These are phyloP conservation scores for Parascedosporium putredinis DNA, from an alignment of 2,329 filamentous ascomycete species.

Conservation along the genomic window DNA sequence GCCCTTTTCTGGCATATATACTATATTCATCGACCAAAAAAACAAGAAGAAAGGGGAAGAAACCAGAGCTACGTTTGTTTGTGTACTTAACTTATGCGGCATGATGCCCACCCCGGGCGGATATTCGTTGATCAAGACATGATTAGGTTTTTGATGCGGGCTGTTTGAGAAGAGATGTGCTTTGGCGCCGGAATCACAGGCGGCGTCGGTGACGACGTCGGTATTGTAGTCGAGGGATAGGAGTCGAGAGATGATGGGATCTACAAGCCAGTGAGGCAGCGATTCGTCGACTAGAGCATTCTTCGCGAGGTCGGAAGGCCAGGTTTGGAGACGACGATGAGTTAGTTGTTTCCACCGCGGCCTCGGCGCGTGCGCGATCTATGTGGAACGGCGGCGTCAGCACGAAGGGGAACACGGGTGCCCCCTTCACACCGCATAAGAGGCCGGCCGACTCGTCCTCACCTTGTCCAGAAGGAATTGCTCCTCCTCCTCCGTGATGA, in stretches of 20 bases:
- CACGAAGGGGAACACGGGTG: background rate
- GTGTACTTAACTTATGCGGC: slow-evolving; percentile 61
- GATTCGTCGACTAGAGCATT: slow-evolving; percentile 65
- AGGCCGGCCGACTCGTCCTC: background rate
- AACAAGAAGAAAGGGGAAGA: too few species aligned
- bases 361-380: slow-evolving; percentile 54
- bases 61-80: too few species aligned
- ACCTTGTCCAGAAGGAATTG: slow-evolving; percentile 60
- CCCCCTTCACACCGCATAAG: background rate
- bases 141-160: slow-evolving; percentile 71
- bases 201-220: too few species aligned
- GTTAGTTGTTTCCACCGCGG: slow-evolving; percentile 78
- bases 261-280: slow-evolving; percentile 64
- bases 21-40: too few species aligned
- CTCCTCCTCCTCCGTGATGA: slow-evolving; percentile 71
- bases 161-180: slow-evolving; percentile 47
- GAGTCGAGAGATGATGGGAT: slow-evolving; percentile 56
- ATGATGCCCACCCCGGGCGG: slow-evolving; percentile 84
- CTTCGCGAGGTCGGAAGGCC: slow-evolving; percentile 73
- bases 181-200: slow-evolving; percentile 11
- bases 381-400: slow-evolving; percentile 1
- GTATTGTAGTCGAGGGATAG: slow-evolving; percentile 32
- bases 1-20: too few species aligned
- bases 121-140: slow-evolving; percentile 92
- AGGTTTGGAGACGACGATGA: slow-evolving; percentile 83